Evolutionary conservation across 208 protist species (phyloP).

Genomic region (Trypanosoma congolense): DNA sequence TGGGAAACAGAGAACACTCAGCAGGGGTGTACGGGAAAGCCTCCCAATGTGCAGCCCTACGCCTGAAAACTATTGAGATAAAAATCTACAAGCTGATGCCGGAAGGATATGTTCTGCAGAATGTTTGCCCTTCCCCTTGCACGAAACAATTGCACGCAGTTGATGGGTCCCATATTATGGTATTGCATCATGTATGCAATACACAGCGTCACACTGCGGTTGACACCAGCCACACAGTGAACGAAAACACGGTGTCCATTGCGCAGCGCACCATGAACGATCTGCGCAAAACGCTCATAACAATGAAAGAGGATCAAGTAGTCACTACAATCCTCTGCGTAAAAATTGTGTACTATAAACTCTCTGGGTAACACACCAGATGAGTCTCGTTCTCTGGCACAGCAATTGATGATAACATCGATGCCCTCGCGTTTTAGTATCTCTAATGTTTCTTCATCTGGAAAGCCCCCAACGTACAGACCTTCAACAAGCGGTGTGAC

Average conservation of each 20-base stretch:
- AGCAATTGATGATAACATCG: constrained; percentile 76
- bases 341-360: constrained; percentile 48
- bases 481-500: constrained; percentile 47
- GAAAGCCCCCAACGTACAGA: constrained; percentile 78
- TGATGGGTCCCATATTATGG: constrained; percentile 40
- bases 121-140: constrained; percentile 51
- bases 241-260: constrained; percentile 65
- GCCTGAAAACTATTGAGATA: constrained; percentile 45
- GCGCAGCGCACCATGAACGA: constrained; percentile 30
- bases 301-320: constrained; percentile 82
- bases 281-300: constrained; percentile 53
- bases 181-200: constrained; percentile 73
- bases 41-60: constrained; percentile 2
- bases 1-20: constrained; percentile 5
- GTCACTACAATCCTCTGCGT: constrained; percentile 49
- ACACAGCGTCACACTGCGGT: constrained; percentile 82
- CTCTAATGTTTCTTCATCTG: constrained; percentile 51
- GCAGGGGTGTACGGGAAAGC: constrained; percentile 5
- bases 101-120: constrained; percentile 73
- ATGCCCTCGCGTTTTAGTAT: constrained; percentile 46
- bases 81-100: constrained; percentile 80
- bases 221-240: constrained; percentile 84
- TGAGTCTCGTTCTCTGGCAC: constrained; percentile 47
- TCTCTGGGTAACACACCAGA: constrained; percentile 20
- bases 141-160: constrained; percentile 54